Percentiles rank a stretch among this genome's conserved stretches.
phyloP scores from a whole-genome alignment of 78 protist species.

The Dictyostelium intermedium region DNA sequence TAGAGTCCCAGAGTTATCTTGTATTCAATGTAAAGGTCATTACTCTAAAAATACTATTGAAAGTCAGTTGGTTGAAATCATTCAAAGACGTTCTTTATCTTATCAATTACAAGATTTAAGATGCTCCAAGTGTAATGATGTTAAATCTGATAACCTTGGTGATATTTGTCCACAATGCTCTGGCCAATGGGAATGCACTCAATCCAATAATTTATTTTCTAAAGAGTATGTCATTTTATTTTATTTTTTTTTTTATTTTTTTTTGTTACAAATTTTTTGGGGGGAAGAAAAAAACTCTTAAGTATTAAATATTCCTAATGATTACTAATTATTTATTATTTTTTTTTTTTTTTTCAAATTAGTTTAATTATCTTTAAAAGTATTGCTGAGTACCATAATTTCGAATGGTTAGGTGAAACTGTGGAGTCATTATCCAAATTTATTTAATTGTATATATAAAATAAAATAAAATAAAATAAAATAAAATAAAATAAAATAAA shows the following conservation, averaged over 20 bases:
- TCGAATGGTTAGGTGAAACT: slow-evolving; percentile 54
- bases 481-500: neutral
- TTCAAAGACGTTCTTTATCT: slow-evolving; percentile 44
- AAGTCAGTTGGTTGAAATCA: slow-evolving; percentile 66
- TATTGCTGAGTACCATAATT: slow-evolving; percentile 38
- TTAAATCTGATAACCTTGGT: slow-evolving; percentile 72
- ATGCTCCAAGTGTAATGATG: slow-evolving; percentile 69
- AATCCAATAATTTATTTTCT: neutral
- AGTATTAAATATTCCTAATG: neutral
- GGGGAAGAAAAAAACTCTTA: no score
- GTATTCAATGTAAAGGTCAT: slow-evolving; percentile 22
- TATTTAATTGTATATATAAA: neutral
- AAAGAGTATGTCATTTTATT: slow-evolving; percentile 26
- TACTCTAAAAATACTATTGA: slow-evolving; percentile 52
- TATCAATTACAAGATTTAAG: slow-evolving; percentile 81
- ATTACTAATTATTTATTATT: neutral
- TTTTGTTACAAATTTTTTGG: neutral
- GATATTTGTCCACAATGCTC: slow-evolving; percentile 77
- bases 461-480: neutral
- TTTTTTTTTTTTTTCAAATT: neutral
- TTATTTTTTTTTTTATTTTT: neutral
- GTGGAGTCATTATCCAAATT: neutral
- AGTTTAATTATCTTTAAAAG: slow-evolving; percentile 39
- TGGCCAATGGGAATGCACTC: slow-evolving; percentile 44
- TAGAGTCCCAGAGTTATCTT: neutral